Base-by-base conservation (phyloP, 2,329 filamentous ascomycete genomes). In the Teratosphaeria pseudoeucalypti region DNA sequence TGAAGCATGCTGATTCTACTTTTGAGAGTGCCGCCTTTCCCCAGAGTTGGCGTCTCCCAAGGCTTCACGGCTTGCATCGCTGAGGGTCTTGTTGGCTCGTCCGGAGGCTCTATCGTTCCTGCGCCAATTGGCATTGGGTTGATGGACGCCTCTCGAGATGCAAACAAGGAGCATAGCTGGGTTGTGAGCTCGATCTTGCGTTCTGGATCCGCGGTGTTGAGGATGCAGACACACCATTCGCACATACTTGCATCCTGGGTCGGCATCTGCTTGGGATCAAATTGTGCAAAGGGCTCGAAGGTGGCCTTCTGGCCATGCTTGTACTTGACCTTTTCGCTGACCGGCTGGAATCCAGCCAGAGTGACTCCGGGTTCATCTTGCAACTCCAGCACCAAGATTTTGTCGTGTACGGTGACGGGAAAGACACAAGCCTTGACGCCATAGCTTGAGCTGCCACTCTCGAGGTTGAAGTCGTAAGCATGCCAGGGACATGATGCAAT, bases 401-500 rank as follows among this genome's bases (percentile, higher is more conserved):
- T n/a, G 19, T 12, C 23, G 52, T 57, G 11, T 34, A 16, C 55
- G 49, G 14, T 34, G 14, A 62, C 57, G 1, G 61, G 58, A 27
- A 60, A 62, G 0, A 58, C 57, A 27, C 61, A 62, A 4, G 61
- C 61, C 34, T 60, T 60, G 16, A 62, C 54, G n/a, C 61, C 61
- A 34, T 58, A 62, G 58, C 61, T 62, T 5, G 61, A 62, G 7
- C 55, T 55, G 26, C 61, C 61, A 6, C 58, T 62, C 19, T 60
- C 56, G 14, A 62, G 34, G 43, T 62, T 55, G 54, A 62, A 62
- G 19, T 62, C 61, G 39, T 62, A 62, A 3, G 61, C 61, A 47
- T 62, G 61, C 61, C 61, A 62, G 12, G 61, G 61, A 55, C 61
- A 62, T 14, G 58, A 60, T 10, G 61, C 61, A n/a, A 62, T 56